Evolutionary conservation across 805 yeast species (phyloP).

Genomic region (Ogataea neopini): DNA sequence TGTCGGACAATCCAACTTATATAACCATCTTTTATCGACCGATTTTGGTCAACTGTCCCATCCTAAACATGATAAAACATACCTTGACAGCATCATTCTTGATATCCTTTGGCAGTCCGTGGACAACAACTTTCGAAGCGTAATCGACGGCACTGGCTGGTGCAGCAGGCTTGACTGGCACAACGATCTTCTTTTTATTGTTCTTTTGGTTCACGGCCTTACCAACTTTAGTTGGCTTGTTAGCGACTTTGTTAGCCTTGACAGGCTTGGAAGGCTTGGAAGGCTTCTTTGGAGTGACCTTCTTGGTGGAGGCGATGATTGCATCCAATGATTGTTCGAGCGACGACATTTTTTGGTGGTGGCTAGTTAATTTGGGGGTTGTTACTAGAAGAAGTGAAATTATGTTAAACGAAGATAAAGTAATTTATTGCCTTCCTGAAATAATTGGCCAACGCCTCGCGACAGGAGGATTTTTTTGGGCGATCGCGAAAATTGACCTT

Average conservation of each 20-base stretch:
- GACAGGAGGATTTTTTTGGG: slow-evolving; percentile 1
- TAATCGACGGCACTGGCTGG: slow-evolving; percentile 36
- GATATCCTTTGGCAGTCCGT: slow-evolving; percentile 70
- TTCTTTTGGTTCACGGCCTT: slow-evolving; percentile 25
- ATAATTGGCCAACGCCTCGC: neutral
- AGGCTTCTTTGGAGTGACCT: slow-evolving; percentile 34
- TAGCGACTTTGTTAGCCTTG: slow-evolving; percentile 37
- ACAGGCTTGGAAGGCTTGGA: slow-evolving; percentile 13
- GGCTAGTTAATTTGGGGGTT: slow-evolving; percentile 9
- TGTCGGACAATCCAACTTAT: neutral
- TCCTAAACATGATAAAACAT: slow-evolving; percentile 16
- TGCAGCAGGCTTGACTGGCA: slow-evolving; percentile 22
- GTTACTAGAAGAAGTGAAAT: neutral
- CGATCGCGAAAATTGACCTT: neutral
- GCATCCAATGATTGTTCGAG: slow-evolving; percentile 95
- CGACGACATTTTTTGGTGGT: slow-evolving; percentile 58
- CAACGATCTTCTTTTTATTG: slow-evolving; percentile 17
- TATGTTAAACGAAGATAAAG: neutral
- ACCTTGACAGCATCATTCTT: slow-evolving; percentile 72
- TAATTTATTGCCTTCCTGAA: neutral
- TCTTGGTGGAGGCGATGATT: slow-evolving; percentile 64
- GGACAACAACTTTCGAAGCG: slow-evolving; percentile 80
- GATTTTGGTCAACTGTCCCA: slow-evolving; percentile 1
- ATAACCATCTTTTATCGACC: neutral
- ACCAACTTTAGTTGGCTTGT: slow-evolving; percentile 34